phyloP scores from a whole-genome alignment of 2,329 filamentous ascomycete genomes.

The Penicillium expansum region DNA sequence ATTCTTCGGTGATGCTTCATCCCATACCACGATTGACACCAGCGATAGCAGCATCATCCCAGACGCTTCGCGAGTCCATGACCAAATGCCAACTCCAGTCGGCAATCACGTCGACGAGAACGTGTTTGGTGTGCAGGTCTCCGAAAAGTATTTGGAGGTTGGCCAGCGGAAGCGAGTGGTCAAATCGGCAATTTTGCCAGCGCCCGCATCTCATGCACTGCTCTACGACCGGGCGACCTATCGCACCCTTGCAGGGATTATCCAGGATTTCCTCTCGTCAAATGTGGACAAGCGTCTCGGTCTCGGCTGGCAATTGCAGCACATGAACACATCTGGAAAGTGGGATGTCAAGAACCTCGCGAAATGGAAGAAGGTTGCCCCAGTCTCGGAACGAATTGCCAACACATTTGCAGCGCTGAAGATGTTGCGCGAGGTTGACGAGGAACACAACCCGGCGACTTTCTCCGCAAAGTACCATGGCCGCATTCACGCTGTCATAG shows the following conservation, averaged over 20 bases:
- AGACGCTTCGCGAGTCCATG: slow-evolving; percentile 32
- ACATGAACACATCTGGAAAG: slow-evolving; percentile 84
- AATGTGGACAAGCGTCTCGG: slow-evolving; percentile 75
- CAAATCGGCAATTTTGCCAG: slow-evolving; percentile 67
- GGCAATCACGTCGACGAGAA: slow-evolving; percentile 28
- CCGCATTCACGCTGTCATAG: slow-evolving; percentile 72
- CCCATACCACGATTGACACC: slow-evolving; percentile 27
- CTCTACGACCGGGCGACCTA: slow-evolving; percentile 75
- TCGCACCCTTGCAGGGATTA: slow-evolving; percentile 73
- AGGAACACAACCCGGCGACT: slow-evolving; percentile 69
- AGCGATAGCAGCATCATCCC: slow-evolving; percentile 28
- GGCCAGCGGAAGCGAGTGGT: slow-evolving; percentile 52
- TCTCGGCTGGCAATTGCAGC: slow-evolving; percentile 85
- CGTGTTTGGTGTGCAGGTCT: slow-evolving; percentile 25
- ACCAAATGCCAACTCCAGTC: slow-evolving; percentile 18
- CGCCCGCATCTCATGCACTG: slow-evolving; percentile 77
- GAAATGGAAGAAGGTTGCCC: slow-evolving; percentile 80
- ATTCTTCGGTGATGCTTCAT: slow-evolving; percentile 34
- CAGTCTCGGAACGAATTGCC: slow-evolving; percentile 75
- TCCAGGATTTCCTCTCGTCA: slow-evolving; percentile 75
- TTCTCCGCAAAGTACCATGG: slow-evolving; percentile 68
- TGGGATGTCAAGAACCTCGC: slow-evolving; percentile 97
- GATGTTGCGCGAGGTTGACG: slow-evolving; percentile 85
- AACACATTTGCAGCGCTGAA: slow-evolving; percentile 86
- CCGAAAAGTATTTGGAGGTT: slow-evolving; percentile 20